Conservation (phyloP, 2,329 filamentous ascomycete species). For the Aureobasidium melanogenum region DNA sequence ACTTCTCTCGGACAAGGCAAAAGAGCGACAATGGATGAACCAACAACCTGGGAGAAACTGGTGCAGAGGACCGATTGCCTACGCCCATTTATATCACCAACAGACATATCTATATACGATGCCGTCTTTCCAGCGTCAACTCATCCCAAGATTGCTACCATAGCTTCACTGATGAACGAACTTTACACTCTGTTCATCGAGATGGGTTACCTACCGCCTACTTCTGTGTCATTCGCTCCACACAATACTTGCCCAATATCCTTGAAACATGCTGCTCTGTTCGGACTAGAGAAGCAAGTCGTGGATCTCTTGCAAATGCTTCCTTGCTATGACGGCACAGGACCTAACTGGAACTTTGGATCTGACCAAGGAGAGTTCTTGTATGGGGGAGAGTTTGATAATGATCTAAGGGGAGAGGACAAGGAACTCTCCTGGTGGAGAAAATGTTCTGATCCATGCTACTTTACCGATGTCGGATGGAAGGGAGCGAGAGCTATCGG, state of each 20-base stretch:
- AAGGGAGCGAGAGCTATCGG: background rate
- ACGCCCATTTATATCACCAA: background rate
- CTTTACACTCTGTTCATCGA: constrained; percentile 5
- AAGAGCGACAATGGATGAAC: background rate
- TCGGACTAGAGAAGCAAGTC: constrained; percentile 8
- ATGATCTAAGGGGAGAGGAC: background rate
- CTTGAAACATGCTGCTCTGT: background rate
- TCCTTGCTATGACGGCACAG: background rate
- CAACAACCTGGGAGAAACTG: background rate
- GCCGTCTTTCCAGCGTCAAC: background rate
- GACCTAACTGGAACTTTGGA: constrained; percentile 1
- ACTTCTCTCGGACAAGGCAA: background rate
- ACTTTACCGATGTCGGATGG: background rate
- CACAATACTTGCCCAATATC: background rate
- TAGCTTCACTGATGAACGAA: constrained; percentile 5
- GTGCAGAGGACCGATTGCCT: background rate
- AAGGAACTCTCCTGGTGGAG: background rate
- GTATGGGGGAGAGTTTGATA: constrained; percentile 3
- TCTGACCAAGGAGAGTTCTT: constrained; percentile 1
- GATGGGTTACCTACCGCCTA: background rate
- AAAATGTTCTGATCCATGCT: background rate
- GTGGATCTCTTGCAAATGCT: constrained; percentile 12
- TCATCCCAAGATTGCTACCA: background rate
- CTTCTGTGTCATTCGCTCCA: constrained; percentile 1
- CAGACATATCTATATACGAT: background rate